Conservation (phyloP, 768 basidiomycete species). For the Gloeostereum incarnatum region DNA sequence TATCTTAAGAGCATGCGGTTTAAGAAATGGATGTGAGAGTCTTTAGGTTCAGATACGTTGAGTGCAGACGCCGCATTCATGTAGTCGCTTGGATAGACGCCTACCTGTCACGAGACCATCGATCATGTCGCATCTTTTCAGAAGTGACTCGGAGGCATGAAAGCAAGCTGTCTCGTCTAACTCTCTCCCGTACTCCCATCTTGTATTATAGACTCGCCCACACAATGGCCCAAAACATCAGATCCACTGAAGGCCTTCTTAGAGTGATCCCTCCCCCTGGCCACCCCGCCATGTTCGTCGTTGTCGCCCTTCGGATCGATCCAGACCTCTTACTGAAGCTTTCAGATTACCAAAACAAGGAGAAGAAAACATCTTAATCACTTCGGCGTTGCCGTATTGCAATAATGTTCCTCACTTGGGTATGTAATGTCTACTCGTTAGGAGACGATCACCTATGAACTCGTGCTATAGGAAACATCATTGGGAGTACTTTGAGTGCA, state of each 20-base stretch:
- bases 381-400: slow-evolving; percentile 92
- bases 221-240: slow-evolving; percentile 48
- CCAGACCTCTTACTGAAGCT: slow-evolving; percentile 6
- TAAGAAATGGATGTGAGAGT: no score
- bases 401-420: slow-evolving; percentile 98
- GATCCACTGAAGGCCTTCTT: slow-evolving; percentile 38
- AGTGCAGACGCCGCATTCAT: no score
- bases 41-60: no score
- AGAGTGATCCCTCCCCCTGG: slow-evolving; percentile 46
- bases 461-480: slow-evolving; percentile 60
- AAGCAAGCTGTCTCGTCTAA: no score
- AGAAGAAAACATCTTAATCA: slow-evolving; percentile 83
- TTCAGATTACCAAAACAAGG: slow-evolving; percentile 68
- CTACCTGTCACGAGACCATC: no score
- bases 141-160: no score
- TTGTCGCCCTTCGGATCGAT: slow-evolving; percentile 8
- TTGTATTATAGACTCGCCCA: no score
- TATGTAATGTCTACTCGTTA: slow-evolving; percentile 20
- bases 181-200: no score
- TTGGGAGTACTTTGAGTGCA: slow-evolving; percentile 93
- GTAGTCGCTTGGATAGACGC: no score
- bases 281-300: slow-evolving; percentile 32
- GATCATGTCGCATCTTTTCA: no score
- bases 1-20: no score
- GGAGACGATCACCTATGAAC: no score